Evolutionary conservation across 768 basidiomycete species (phyloP).

Genomic region (Lactarius hengduanensis): DNA sequence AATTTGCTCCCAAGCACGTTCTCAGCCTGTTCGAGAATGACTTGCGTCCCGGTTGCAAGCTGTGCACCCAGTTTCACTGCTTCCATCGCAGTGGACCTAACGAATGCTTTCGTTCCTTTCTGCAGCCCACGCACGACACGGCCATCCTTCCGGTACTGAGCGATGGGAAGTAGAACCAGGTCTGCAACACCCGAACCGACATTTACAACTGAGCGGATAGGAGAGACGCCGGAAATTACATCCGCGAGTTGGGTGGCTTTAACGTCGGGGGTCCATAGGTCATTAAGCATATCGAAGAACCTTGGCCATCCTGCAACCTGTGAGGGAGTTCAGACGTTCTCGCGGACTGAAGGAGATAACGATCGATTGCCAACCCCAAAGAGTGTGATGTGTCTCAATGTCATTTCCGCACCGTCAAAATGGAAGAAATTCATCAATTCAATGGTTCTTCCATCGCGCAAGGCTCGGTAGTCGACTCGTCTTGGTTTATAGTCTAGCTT

Average conservation of each 20-base stretch:
- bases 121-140: constrained; percentile 90
- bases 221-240: constrained; percentile 93
- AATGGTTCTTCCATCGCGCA: constrained; percentile 87
- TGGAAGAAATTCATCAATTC: constrained; percentile 99
- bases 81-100: constrained; percentile 93
- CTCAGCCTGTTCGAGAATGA: constrained; percentile 95
- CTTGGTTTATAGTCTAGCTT: constrained; percentile 99
- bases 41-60: constrained; percentile 95
- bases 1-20: constrained; percentile 82
- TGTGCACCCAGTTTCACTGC: constrained; percentile 92
- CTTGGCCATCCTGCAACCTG: constrained; percentile 93
- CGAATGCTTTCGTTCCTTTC: constrained; percentile 89
- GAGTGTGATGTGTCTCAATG: constrained; percentile 86
- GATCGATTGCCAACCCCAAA: constrained; percentile 66
- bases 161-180: constrained; percentile 90
- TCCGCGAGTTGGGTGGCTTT: constrained; percentile 98
- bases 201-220: constrained; percentile 95
- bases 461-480: constrained; percentile 88
- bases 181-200: constrained; percentile 97
- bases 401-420: constrained; percentile 99
- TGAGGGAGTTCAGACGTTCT: constrained; percentile 5
- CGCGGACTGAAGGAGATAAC: background rate
- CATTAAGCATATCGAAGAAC: constrained; percentile 89
- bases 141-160: constrained; percentile 97
- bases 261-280: constrained; percentile 98